Percentiles rank a stretch among this genome's conserved stretches.
phyloP scores from a whole-genome alignment of 345 rosid genomes.

The Citrus mangshanensis region DNA sequence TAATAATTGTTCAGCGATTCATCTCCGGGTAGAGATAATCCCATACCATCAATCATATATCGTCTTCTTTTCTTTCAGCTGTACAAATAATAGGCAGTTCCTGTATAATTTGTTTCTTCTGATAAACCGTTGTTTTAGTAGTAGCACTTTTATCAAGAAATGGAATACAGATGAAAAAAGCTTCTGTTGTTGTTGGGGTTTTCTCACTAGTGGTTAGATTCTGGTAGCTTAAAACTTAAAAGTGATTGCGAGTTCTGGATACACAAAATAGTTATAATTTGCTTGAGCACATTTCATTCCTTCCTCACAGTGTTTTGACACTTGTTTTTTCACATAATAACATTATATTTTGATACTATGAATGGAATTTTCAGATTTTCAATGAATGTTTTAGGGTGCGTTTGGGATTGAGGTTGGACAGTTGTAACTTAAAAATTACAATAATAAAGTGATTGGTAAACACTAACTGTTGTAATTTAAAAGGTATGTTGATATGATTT shows the following conservation, averaged over 20 bases:
- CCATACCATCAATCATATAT: slow-evolving; percentile 6
- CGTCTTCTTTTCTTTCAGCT: slow-evolving; percentile 23
- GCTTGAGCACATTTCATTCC: too few relatives aligned
- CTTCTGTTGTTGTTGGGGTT: not conserved
- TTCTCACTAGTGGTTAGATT: not conserved
- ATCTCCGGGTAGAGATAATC: slow-evolving; percentile 20
- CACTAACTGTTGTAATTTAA: too few relatives aligned
- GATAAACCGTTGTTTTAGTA: slow-evolving; percentile 17
- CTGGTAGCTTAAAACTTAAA: not conserved
- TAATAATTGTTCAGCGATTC: slow-evolving; percentile 11
- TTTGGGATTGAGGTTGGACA: too few relatives aligned
- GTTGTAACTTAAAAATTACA: too few relatives aligned
- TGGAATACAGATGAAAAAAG: not conserved
- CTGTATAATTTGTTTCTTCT: slow-evolving; percentile 29
- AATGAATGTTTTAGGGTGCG: too few relatives aligned
- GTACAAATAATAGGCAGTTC: slow-evolving; percentile 39
- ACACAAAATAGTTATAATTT: not conserved
- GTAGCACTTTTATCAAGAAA: slow-evolving; percentile 17
- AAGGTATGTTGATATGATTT: too few relatives aligned
- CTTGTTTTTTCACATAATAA: not conserved
- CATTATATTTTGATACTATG: not conserved
- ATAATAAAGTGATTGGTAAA: too few relatives aligned
- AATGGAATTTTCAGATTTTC: too few relatives aligned
- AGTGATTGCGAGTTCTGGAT: not conserved
- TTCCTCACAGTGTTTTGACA: not conserved